Base-by-base conservation (phyloP, 1,284 basidiomycete species). In the Ganoderma lucidum region DNA sequence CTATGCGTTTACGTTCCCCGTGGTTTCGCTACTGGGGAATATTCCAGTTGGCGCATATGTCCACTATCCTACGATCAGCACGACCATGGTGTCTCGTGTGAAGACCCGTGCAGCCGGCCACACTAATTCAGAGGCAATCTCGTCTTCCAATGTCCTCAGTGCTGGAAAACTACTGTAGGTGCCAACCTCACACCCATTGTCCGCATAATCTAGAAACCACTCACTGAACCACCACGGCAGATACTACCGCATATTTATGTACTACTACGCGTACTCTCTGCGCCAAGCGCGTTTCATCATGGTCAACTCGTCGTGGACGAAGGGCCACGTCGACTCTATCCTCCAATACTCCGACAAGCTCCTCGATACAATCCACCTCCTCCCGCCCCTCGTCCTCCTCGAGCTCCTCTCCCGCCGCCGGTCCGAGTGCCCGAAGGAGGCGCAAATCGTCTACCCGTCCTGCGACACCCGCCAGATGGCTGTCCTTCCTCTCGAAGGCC, bases 251-350 rank as follows among this genome's bases (percentile, higher is more conserved):
- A 72, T 96, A 19, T 96, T 96, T 80, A 96, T 97, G 83, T 87
- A 88, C 69, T 85, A 92, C 64, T 99, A 99, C 80, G 84, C 93
- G 0, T 81, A 86, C 15, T 92, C 92, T 15, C 89, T 99, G 23
- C 86, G 89, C 32, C 86, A 87, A 63, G 91, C 95, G 1, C 88
- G 90, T 72, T 96, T 93, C 80, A 73, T 93, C 62, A 96, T 98
- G 92, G 96, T 93, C 73, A 99, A 99, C 81, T 98, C 96, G 0
- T 92, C 93, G 0, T 99, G 98, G 97, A 99, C 98, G 1, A 90
- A 91, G 74, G 87, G 86, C 51, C 98, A 99, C 77, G 84, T 99
- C 72, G 86, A 93, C 74, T 83, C 86, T 1, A 89, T 97, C 60
- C 81, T 97, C 17, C 81, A 81, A n/a, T 83, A 90, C 69, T 81